phyloP scores from a whole-genome alignment of 768 basidiomycete species.

The Xerocomellus intermedius region DNA sequence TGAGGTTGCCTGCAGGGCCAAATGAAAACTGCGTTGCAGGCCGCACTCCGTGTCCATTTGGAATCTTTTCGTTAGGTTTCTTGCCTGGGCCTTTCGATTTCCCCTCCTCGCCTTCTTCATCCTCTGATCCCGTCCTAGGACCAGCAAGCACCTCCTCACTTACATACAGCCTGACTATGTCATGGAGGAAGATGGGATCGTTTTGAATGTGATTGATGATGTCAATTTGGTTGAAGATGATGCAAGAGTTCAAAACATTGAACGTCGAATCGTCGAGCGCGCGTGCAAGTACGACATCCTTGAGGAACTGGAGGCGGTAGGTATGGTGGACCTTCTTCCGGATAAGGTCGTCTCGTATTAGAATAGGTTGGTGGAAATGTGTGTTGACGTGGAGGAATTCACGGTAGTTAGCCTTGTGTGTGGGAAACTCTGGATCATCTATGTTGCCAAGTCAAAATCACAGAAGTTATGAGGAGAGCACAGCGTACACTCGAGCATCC shows the following conservation, averaged over 20 bases:
- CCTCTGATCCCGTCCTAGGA: constrained; percentile 31
- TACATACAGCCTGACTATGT: constrained; percentile 75
- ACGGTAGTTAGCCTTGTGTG: constrained; percentile 96
- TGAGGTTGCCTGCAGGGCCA: constrained; percentile 53
- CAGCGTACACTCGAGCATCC: constrained; percentile 94
- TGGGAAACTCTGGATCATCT: constrained; percentile 98
- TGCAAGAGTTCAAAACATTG: constrained; percentile 94
- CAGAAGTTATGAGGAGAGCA: constrained; percentile 1
- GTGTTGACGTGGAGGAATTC: constrained; percentile 82
- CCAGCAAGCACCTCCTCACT: constrained; percentile 62
- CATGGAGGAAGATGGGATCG: constrained; percentile 70
- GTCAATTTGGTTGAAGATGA: constrained; percentile 99
- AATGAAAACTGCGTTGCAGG: constrained; percentile 46
- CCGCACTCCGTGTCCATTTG: constrained; percentile 26
- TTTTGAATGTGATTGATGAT: constrained; percentile 88
- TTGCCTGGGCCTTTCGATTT: constrained; percentile 32
- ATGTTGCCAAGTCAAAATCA: constrained; percentile 16
- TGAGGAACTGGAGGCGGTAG: constrained; percentile 94
- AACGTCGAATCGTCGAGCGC: constrained; percentile 95
- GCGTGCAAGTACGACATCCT: constrained; percentile 95
- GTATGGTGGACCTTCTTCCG: constrained; percentile 94
- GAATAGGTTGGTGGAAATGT: constrained; percentile 88
- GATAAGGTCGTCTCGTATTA: constrained; percentile 70
- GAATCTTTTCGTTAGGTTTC: constrained; percentile 42
- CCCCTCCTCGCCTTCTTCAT: constrained; percentile 25